Evolutionary conservation across 2,329 filamentous ascomycete genomes (phyloP), one percentile per base, ranked within the genome.

Genomic region (Apiospora marii): DNA sequence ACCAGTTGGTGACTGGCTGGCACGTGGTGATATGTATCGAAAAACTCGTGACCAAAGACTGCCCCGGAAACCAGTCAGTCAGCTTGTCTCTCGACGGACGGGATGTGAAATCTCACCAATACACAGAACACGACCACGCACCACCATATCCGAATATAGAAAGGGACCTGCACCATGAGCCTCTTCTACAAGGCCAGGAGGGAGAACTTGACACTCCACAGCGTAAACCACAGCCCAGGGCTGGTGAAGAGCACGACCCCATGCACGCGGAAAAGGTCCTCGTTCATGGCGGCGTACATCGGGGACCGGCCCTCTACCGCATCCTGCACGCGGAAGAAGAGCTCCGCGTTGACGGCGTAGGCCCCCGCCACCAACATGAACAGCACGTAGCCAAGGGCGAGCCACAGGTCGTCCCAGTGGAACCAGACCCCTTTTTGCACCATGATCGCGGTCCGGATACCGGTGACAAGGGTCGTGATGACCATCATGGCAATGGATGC

Each of bases 141-240:
- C 61, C 61, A 67, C 61, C 61, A 67, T 22, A 44, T 6, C 19
- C 61, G 34, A 3, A 16, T 24, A 19, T 67, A 67, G 13, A 44
- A 10, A 14, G 61, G 61, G 4, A 44, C 34, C 34, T 37, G 61
- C 8, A 43, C 22, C 34, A 67, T 4, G 3, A 67, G 34, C 12
- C 41, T 44, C 34, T 44, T 37, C 19, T 67, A 67, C 34, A 67
- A 27, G 34, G 61, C 61, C 16, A 67, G 61, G 16, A 67, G 34
- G 5, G 61, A 67, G 61, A 67, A 67, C 19, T 43, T 67, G 8
- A 67, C 34, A 14, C 19, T 43, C 61, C 61, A 67, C 16, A 67
- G 61, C 22, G 61, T 41, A 19, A 67, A 24, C 61, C 61, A 67
- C 0, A 67, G 7, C 4, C 34, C 61, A 14, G 34, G 61, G 19